These are phyloP conservation scores for Calonectria naviculata DNA, from an alignment of 2,329 filamentous ascomycete species.

Conservation along the genomic window DNA sequence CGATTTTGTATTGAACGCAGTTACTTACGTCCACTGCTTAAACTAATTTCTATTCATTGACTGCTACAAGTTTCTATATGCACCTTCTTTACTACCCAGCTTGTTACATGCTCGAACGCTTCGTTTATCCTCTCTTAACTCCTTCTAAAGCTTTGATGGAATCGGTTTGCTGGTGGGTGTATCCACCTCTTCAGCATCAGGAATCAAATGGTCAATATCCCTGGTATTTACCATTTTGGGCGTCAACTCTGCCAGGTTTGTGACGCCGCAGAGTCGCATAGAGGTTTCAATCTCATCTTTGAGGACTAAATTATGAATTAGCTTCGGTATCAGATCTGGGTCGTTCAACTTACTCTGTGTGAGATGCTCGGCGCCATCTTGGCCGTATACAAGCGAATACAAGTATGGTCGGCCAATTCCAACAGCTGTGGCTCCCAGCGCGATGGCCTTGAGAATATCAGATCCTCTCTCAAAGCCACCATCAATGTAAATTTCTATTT, in stretches of 20 bases:
- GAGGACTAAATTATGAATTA: constrained; percentile 24
- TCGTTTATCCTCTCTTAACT: background rate
- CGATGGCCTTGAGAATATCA: constrained; percentile 64
- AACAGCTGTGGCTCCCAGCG: constrained; percentile 63
- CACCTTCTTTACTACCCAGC: background rate
- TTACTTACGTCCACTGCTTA: background rate
- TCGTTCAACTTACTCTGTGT: constrained; percentile 59
- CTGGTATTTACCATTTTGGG: constrained; percentile 37
- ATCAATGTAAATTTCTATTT: constrained; percentile 62
- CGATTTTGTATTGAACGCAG: background rate
- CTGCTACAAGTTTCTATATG: background rate
- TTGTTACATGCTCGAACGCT: background rate
- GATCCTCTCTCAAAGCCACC: constrained; percentile 63
- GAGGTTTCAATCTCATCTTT: constrained; percentile 41
- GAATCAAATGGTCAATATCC: constrained; percentile 39
- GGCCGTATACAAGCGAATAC: constrained; percentile 62
- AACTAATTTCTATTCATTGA: background rate
- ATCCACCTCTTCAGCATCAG: constrained; percentile 7
- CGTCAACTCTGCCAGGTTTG: constrained; percentile 28
- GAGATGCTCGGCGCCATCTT: constrained; percentile 62
- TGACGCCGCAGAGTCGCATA: constrained; percentile 39
- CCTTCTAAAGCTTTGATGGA: constrained; percentile 4
- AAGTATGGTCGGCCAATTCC: constrained; percentile 63
- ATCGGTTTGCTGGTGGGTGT: background rate
- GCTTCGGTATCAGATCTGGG: background rate